These are phyloP conservation scores for Pachyrhizus erosus DNA, from an alignment of 306 rosid species.

Conservation along the genomic window DNA sequence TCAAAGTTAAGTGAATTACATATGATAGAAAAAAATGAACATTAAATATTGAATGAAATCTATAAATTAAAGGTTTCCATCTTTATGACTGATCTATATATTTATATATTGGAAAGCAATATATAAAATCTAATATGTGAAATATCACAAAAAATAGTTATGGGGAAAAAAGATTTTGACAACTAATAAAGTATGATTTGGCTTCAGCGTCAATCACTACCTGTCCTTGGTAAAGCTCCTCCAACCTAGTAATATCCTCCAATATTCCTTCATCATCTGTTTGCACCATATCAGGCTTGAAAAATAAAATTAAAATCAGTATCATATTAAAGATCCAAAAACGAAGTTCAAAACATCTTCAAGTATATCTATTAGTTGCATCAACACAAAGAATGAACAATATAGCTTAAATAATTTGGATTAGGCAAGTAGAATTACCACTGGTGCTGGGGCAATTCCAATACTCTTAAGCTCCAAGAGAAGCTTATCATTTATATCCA, in stretches of 20 bases:
- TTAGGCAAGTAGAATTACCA: slow-evolving; percentile 63
- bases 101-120: slow-evolving; percentile 3
- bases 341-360: slow-evolving; percentile 13
- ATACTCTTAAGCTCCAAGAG: slow-evolving; percentile 92
- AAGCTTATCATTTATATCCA: slow-evolving; percentile 80
- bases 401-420: slow-evolving; percentile 4
- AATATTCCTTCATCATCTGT: slow-evolving; percentile 73
- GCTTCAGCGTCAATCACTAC: slow-evolving; percentile 53
- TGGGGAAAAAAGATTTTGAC: not conserved
- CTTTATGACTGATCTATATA: slow-evolving; percentile 34
- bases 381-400: slow-evolving; percentile 25
- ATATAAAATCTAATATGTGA: not conserved
- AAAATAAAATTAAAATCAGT: slow-evolving; percentile 54
- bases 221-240: slow-evolving; percentile 73
- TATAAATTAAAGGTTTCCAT: slow-evolving; percentile 19
- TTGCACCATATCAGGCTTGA: slow-evolving; percentile 76
- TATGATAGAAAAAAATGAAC: slow-evolving; percentile 24
- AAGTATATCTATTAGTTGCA: slow-evolving; percentile 34
- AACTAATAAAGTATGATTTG: slow-evolving; percentile 22
- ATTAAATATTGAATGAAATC: slow-evolving; percentile 24
- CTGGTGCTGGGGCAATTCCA: slow-evolving; percentile 76
- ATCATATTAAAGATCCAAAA: slow-evolving; percentile 29
- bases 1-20: slow-evolving; percentile 40
- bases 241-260: slow-evolving; percentile 75
- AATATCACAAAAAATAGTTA: slow-evolving; percentile 33